phyloP scores from a whole-genome alignment of 2,329 filamentous ascomycete species.

The Calonectria pseudoreteaudii region DNA sequence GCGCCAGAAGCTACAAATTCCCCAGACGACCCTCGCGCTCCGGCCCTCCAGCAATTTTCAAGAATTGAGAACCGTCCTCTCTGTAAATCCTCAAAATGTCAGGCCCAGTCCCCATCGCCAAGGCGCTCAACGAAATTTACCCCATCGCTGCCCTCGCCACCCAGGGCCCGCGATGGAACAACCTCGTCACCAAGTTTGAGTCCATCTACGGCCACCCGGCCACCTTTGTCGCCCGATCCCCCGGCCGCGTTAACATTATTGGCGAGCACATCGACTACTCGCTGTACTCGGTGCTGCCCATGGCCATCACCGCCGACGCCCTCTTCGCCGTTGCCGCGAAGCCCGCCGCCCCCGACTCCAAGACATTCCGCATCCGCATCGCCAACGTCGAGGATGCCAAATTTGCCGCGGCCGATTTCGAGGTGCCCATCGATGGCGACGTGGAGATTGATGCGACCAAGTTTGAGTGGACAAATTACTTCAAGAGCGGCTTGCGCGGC shows the following conservation, averaged over 20 bases:
- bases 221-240: constrained; percentile 88
- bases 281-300: constrained; percentile 93
- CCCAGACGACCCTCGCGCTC: not conserved
- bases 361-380: constrained; percentile 77
- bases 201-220: constrained; percentile 76
- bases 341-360: constrained; percentile 59
- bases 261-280: constrained; percentile 99
- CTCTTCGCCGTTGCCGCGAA: constrained; percentile 81
- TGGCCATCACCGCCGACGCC: constrained; percentile 93
- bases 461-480: constrained; percentile 98
- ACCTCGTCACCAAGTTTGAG: constrained; percentile 78
- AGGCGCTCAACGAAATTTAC: constrained; percentile 85
- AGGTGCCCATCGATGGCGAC: constrained; percentile 70
- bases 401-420: constrained; percentile 82
- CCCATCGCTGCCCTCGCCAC: constrained; percentile 75
- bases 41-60: not conserved
- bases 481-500: constrained; percentile 89
- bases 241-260: constrained; percentile 97
- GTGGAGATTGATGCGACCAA: constrained; percentile 87
- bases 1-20: constrained; percentile 26
- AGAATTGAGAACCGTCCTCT: not conserved
- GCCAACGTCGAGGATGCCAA: constrained; percentile 82
- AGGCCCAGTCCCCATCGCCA: constrained; percentile 77
- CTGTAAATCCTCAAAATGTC: constrained; percentile 54
- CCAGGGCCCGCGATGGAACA: constrained; percentile 81